phyloP scores from a whole-genome alignment of 2,329 filamentous ascomycete species.

The Arthroderma sp. region DNA sequence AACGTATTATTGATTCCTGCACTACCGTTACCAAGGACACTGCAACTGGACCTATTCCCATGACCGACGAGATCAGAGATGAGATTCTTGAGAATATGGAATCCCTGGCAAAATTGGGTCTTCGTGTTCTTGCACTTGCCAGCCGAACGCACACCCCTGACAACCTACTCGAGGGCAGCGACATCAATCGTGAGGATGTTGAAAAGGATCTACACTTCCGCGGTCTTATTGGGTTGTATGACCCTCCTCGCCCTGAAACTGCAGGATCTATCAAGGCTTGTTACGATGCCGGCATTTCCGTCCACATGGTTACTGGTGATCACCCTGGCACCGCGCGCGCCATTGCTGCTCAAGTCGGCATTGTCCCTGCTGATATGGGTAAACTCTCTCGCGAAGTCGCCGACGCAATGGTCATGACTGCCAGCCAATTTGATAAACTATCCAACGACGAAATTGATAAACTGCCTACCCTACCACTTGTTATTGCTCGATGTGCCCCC shows the following conservation, averaged over 20 bases:
- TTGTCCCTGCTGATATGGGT: slow-evolving; percentile 52
- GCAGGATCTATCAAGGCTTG: slow-evolving; percentile 58
- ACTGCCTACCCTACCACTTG: slow-evolving; percentile 42
- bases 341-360: slow-evolving; percentile 66
- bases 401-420: slow-evolving; percentile 59
- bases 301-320: slow-evolving; percentile 77
- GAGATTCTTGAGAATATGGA: slow-evolving; percentile 57
- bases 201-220: slow-evolving; percentile 59
- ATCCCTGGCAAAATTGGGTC: slow-evolving; percentile 49
- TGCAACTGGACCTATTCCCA: slow-evolving; percentile 25
- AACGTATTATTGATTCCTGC: slow-evolving; percentile 53
- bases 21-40: slow-evolving; percentile 37
- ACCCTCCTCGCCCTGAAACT: slow-evolving; percentile 72
- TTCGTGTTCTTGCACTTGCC: slow-evolving; percentile 56
- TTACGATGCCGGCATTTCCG: slow-evolving; percentile 58
- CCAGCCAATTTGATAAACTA: slow-evolving; percentile 65
- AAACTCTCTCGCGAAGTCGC: slow-evolving; percentile 49
- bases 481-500: slow-evolving; percentile 46
- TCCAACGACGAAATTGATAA: slow-evolving; percentile 58
- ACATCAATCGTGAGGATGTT: slow-evolving; percentile 45
- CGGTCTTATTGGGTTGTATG: slow-evolving; percentile 76
- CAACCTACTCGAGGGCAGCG: slow-evolving; percentile 21
- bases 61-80: slow-evolving; percentile 42
- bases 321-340: slow-evolving; percentile 66
- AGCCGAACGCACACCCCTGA: slow-evolving; percentile 26